Percentiles rank a stretch among this genome's conserved stretches.
Conservation (phyloP, 805 yeast genomes). For the Metschnikowia similis region DNA sequence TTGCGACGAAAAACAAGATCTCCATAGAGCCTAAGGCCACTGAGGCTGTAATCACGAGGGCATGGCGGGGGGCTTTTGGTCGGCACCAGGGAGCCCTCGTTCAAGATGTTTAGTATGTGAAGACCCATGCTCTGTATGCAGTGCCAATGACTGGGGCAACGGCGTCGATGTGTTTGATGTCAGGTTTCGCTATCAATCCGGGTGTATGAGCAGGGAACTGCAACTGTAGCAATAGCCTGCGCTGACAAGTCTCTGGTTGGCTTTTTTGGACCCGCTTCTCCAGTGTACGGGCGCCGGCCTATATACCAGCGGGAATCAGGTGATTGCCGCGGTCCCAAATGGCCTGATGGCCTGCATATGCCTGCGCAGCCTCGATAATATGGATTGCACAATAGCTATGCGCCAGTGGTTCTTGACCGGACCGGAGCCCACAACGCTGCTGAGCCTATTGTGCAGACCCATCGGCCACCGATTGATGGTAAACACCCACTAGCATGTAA, state of each 20-base stretch:
- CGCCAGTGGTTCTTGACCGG: not conserved
- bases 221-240: too few species aligned
- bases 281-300: not conserved
- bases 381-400: not conserved
- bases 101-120: not conserved
- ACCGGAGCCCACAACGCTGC: not conserved
- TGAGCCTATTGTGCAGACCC: too few species aligned
- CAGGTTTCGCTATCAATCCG: too few species aligned
- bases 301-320: conserved; percentile 1
- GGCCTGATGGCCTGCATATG: conserved; percentile 1
- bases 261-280: not conserved
- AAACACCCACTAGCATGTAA: too few species aligned
- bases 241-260: not conserved
- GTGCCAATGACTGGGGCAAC: not conserved
- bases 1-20: conserved; percentile 49
- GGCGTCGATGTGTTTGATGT: not conserved
- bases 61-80: not conserved
- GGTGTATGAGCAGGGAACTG: too few species aligned
- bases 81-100: not conserved
- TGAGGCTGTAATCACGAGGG: not conserved
- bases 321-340: not conserved
- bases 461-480: too few species aligned
- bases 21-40: conserved; percentile 53
- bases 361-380: not conserved
- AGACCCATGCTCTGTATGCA: not conserved